phyloP scores from a whole-genome alignment of 345 rosid genomes.

The Lepidium aucheri region DNA sequence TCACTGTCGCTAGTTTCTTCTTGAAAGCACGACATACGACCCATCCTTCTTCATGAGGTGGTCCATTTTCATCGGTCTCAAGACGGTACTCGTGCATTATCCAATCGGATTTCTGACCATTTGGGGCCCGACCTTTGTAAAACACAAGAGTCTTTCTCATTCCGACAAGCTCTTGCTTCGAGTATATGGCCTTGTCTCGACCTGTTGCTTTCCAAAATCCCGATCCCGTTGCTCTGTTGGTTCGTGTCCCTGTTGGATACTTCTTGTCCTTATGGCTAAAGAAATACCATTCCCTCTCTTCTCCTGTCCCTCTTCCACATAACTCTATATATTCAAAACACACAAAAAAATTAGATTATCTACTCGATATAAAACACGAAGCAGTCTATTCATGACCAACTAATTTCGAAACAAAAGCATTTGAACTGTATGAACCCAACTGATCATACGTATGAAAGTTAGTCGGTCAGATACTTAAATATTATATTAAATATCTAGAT shows the following conservation, averaged over 20 bases:
- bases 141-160: constrained; percentile 96
- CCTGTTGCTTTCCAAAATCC: constrained; percentile 99
- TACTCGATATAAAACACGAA: not conserved
- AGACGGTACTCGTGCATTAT: constrained; percentile 98
- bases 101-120: constrained; percentile 93
- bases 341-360: not conserved
- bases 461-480: no score
- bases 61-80: constrained; percentile 83
- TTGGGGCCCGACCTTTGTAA: constrained; percentile 91
- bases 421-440: not conserved
- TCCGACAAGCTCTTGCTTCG: constrained; percentile 75
- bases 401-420: not conserved
- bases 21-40: constrained; percentile 94
- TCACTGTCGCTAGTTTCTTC: constrained; percentile 53
- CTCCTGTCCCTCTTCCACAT: constrained; percentile 76
- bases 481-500: no score
- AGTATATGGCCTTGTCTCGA: constrained; percentile 85
- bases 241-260: constrained; percentile 95
- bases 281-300: constrained; percentile 92
- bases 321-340: constrained; percentile 34
- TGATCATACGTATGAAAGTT: no score
- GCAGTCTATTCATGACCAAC: not conserved
- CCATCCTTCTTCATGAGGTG: constrained; percentile 98
- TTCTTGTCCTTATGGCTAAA: constrained; percentile 96
- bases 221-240: constrained; percentile 91